Conservation (phyloP, 768 basidiomycete genomes). For the Naematelia aurantialba region DNA sequence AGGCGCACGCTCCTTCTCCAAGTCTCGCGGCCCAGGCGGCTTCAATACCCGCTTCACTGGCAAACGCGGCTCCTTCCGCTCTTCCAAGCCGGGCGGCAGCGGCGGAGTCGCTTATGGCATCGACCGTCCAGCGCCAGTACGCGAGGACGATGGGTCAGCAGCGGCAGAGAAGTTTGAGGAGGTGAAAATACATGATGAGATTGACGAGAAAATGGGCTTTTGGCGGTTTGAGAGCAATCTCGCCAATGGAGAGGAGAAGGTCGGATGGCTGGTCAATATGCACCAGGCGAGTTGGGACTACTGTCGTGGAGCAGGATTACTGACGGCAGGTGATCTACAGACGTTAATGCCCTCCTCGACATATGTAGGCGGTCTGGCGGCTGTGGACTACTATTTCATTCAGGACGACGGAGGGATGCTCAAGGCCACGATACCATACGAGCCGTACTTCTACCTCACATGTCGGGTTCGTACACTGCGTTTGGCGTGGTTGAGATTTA, state of each 20-base stretch:
- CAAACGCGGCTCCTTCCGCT: constrained; percentile 46
- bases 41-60: constrained; percentile 48
- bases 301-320: background rate
- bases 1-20: background rate
- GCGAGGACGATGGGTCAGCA: constrained; percentile 87
- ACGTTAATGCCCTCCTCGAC: constrained; percentile 82
- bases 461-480: constrained; percentile 71
- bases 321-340: constrained; percentile 51
- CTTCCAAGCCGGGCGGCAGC: constrained; percentile 40
- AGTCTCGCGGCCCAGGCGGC: constrained; percentile 32
- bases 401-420: constrained; percentile 96
- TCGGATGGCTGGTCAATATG: constrained; percentile 98
- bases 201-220: constrained; percentile 93
- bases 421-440: constrained; percentile 86
- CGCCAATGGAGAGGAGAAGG: constrained; percentile 60
- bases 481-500: no score
- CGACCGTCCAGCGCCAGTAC: constrained; percentile 57
- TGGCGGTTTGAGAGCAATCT: constrained; percentile 62
- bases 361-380: constrained; percentile 76
- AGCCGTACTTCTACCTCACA: constrained; percentile 89
- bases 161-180: constrained; percentile 82
- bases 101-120: constrained; percentile 45
- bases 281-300: constrained; percentile 67
- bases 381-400: constrained; percentile 95
- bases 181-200: constrained; percentile 69